Percentiles rank a stretch among this genome's conserved stretches.
Conservation (phyloP, 2,329 filamentous ascomycete species). For the Beauveria australis region DNA sequence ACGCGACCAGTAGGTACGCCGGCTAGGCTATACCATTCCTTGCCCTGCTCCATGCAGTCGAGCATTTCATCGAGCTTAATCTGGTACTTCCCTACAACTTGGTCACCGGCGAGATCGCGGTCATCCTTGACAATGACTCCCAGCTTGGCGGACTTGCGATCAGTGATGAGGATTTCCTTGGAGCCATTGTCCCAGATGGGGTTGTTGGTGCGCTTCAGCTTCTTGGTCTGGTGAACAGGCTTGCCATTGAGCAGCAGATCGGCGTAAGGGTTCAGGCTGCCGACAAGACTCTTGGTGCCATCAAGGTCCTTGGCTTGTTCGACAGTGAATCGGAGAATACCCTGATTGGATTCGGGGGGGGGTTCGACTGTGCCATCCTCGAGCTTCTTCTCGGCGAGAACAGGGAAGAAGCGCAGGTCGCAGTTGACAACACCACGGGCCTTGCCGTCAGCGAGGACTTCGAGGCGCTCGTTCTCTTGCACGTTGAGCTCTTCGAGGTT, state of each 20-base stretch:
- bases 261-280: slow-evolving; percentile 79
- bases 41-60: slow-evolving; percentile 80
- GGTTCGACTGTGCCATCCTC: slow-evolving; percentile 72
- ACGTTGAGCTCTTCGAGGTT: slow-evolving; percentile 68
- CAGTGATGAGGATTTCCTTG: slow-evolving; percentile 92
- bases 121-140: slow-evolving; percentile 95
- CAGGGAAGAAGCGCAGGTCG: slow-evolving; percentile 92
- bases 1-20: slow-evolving; percentile 75
- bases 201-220: slow-evolving; percentile 94
- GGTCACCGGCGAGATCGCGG: slow-evolving; percentile 74
- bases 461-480: slow-evolving; percentile 76
- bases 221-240: slow-evolving; percentile 80
- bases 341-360: slow-evolving; percentile 81
- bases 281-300: slow-evolving; percentile 82
- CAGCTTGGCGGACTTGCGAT: slow-evolving; percentile 81
- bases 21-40: slow-evolving; percentile 90
- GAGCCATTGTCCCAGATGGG: slow-evolving; percentile 90
- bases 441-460: slow-evolving; percentile 78
- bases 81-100: slow-evolving; percentile 82
- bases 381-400: slow-evolving; percentile 63
- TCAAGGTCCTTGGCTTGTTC: slow-evolving; percentile 97
- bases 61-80: slow-evolving; percentile 93
- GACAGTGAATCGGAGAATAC: slow-evolving; percentile 86
- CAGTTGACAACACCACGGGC: slow-evolving; percentile 69
- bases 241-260: slow-evolving; percentile 84